These are phyloP conservation scores for Hortiboletus flavorubellus DNA, from an alignment of 768 basidiomycete species.

Conservation along the genomic window DNA sequence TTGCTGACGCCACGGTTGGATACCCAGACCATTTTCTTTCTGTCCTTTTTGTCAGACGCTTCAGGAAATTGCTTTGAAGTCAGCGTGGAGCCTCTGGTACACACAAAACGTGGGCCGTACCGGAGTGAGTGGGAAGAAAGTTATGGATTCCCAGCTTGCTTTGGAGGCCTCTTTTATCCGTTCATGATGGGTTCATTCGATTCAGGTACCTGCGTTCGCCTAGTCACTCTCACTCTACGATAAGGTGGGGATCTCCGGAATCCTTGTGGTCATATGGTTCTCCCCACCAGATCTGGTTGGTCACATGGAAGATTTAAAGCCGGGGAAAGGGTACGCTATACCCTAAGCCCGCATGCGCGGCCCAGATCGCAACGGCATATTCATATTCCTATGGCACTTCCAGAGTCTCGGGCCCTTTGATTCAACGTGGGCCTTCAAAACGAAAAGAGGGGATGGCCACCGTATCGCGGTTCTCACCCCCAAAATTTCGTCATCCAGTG, in stretches of 20 bases:
- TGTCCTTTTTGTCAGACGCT: neutral
- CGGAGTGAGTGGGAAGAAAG: neutral
- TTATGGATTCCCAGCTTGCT: neutral
- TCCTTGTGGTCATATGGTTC: neutral
- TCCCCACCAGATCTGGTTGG: neutral
- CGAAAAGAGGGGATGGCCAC: no score
- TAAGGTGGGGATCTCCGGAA: neutral
- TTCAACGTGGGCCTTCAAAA: no score
- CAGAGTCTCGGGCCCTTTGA: no score
- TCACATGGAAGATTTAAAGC: neutral
- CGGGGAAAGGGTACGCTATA: neutral
- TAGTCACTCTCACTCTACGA: neutral
- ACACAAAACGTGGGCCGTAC: neutral
- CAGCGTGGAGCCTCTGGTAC: neutral
- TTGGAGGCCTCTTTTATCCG: neutral
- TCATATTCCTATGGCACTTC: no score
- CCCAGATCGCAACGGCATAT: no score
- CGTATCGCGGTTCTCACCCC: no score
- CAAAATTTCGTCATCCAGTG: no score
- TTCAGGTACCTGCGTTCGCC: neutral
- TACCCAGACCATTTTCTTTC: constrained; percentile 16
- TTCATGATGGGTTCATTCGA: neutral
- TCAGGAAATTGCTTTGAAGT: neutral
- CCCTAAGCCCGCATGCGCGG: neutral
- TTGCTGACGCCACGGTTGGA: constrained; percentile 3